These are phyloP conservation scores for Trypanosoma vivax DNA, from an alignment of 208 protist genomes.

Conservation along the genomic window DNA sequence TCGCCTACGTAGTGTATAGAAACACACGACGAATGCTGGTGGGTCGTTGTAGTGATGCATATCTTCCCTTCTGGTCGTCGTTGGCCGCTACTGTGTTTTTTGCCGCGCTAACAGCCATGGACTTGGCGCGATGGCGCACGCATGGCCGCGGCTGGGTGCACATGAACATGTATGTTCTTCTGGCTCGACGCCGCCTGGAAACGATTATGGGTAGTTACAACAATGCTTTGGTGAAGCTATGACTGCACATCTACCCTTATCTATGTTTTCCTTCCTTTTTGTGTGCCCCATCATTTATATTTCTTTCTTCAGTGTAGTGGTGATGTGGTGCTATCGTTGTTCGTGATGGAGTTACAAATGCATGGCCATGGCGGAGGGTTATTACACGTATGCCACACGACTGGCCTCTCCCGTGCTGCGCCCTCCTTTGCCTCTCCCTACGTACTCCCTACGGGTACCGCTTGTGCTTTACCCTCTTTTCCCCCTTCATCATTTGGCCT, in stretches of 20 bases:
- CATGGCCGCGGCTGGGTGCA: slow-evolving; percentile 63
- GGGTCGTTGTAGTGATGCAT: slow-evolving; percentile 23
- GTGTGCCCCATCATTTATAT: not conserved
- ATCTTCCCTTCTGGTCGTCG: slow-evolving; percentile 69
- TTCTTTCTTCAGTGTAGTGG: no score
- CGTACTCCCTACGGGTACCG: no score
- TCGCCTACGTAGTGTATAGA: slow-evolving; percentile 42
- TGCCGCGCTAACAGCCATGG: slow-evolving; percentile 23
- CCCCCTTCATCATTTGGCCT: no score
- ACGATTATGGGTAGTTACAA: slow-evolving; percentile 57
- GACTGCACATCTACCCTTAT: slow-evolving; percentile 2
- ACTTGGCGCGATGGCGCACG: slow-evolving; percentile 28
- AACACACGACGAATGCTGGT: slow-evolving; percentile 24
- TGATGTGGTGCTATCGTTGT: no score
- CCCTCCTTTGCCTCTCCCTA: no score
- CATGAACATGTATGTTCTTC: slow-evolving; percentile 77
- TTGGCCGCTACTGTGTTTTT: slow-evolving; percentile 49
- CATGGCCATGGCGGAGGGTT: no score
- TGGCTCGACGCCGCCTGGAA: slow-evolving; percentile 55
- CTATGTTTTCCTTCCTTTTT: slow-evolving; percentile 8
- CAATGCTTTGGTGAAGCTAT: slow-evolving; percentile 35
- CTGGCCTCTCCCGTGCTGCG: no score
- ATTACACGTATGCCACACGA: no score
- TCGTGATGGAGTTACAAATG: no score
- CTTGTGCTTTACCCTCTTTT: no score